These are phyloP conservation scores for Sclerotinia spermophila DNA, from an alignment of 2,329 filamentous ascomycete species.

Conservation along the genomic window DNA sequence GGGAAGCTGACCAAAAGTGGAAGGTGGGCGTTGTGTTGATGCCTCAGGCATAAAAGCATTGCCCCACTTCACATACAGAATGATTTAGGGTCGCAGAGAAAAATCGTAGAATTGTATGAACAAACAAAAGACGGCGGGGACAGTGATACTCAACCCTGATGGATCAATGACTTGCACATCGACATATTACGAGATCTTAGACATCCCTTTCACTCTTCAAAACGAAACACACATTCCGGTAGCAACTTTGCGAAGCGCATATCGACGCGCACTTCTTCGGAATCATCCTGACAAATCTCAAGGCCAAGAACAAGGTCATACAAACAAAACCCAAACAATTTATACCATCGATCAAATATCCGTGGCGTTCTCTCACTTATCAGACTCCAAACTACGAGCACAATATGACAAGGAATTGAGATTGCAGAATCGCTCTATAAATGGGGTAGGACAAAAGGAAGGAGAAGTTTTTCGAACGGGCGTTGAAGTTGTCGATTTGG, in stretches of 20 bases:
- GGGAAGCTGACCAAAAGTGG: not conserved
- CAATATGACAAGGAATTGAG: conserved; percentile 53
- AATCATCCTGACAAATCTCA: conserved; percentile 53
- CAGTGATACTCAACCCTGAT: conserved; percentile 61
- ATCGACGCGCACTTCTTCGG: conserved; percentile 60
- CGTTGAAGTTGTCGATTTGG: conserved; percentile 61
- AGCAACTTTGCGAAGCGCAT: conserved; percentile 57
- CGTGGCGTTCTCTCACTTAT: conserved; percentile 55
- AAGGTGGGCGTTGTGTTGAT: not conserved
- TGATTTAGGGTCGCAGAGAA: not conserved
- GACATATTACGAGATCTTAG: conserved; percentile 60
- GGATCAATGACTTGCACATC: conserved; percentile 35
- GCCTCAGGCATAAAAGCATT: not conserved
- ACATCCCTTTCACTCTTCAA: conserved; percentile 49
- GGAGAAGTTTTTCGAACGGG: conserved; percentile 50
- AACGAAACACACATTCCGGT: conserved; percentile 43
- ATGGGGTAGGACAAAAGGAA: conserved; percentile 21
- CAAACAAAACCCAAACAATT: conserved; percentile 20
- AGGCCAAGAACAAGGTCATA: conserved; percentile 14
- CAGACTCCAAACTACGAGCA: conserved; percentile 45
- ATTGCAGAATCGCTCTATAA: conserved; percentile 21
- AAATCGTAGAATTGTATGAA: not conserved
- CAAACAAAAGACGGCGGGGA: conserved; percentile 48
- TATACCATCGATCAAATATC: conserved; percentile 63
- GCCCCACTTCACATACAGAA: conserved; percentile 1